Evolutionary conservation across 371 early-diverging fungal genomes (phyloP).

Genomic region (Zychaea mexicana): DNA sequence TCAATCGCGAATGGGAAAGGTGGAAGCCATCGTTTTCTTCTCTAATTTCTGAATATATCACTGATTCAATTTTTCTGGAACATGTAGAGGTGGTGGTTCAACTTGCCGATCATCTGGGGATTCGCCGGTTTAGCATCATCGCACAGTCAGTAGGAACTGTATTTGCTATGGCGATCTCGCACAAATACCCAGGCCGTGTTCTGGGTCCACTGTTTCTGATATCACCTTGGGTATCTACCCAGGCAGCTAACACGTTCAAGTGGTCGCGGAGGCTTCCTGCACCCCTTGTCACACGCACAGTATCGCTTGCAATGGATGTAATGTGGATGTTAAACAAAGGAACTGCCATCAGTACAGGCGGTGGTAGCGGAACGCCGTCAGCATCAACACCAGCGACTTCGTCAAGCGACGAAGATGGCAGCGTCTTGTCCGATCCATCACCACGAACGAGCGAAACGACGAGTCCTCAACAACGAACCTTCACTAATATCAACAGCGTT

Average conservation of each 20-base stretch:
- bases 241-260: slow-evolving; percentile 51
- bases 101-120: slow-evolving; percentile 36
- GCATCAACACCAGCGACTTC: not conserved
- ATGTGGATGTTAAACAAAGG: slow-evolving; percentile 48
- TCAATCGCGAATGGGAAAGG: no score
- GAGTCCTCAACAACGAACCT: not conserved
- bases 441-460: slow-evolving; percentile 10
- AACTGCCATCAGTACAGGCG: slow-evolving; percentile 9
- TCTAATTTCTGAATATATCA: no score
- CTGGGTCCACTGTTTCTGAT: slow-evolving; percentile 43
- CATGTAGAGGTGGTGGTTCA: slow-evolving; percentile 41
- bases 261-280: slow-evolving; percentile 54
- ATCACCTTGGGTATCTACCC: slow-evolving; percentile 58
- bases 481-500: no score
- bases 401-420: slow-evolving; percentile 2
- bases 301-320: slow-evolving; percentile 49
- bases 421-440: slow-evolving; percentile 7
- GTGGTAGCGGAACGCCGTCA: not conserved
- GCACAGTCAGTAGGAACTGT: slow-evolving; percentile 55
- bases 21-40: no score
- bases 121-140: slow-evolving; percentile 40
- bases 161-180: slow-evolving; percentile 45
- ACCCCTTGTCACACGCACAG: slow-evolving; percentile 38
- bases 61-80: not conserved
- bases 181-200: slow-evolving; percentile 37